Base-by-base conservation (phyloP, 345 rosid genomes). In the Eutrema japonicum region DNA sequence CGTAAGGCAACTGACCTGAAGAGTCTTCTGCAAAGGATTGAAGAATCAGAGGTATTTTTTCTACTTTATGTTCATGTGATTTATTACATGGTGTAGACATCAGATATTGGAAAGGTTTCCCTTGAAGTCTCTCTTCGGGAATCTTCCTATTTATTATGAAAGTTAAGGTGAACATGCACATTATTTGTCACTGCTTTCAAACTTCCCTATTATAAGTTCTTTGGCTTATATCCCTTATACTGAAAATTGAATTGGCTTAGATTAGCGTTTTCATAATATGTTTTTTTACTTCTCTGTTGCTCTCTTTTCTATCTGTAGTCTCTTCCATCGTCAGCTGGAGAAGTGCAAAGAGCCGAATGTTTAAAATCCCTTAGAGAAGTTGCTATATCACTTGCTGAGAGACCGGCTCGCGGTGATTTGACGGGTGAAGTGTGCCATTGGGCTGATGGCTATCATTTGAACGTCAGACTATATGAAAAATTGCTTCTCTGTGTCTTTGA, bases 381-480 rank as follows among this genome's bases (percentile, higher is more conserved):
- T 81, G 92, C 92, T 66, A 81, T 80, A 70, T 89, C 93, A 82
- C 94, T 95, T 84, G 96, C 99, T 68, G 97, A 92, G 86, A 89
- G 97, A 77, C 96, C 98, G 10, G 97, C 96, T 47, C 91, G 93
- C 55, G 96, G 96, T 80, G 99, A 95, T 85, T 86, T 92, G 80
- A 89, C 99, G 42, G 99, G 99, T 77, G 96, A 92, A 88, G 91
- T 95, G 42, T 90, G 96, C 88, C 99, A 95, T 70, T 92, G 97
- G 99, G 96, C 96, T 49, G 99, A 95, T 88, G 96, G 98, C 36
- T 92, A 92, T 79, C 96, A 87, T 83, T 81, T 95, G 70, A 95
- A 95, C 77, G 87, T 90, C 72, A 92, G 88, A 77, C 83, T 95
- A 35, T 95, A 92, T 49, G 96, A 92, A 80, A 95, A 92, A 77